A percentile compares a stretch with the other conserved stretches of the same genome.
Conservation (phyloP, 352 stramenopile genomes). For the Globisporangium canariense region DNA sequence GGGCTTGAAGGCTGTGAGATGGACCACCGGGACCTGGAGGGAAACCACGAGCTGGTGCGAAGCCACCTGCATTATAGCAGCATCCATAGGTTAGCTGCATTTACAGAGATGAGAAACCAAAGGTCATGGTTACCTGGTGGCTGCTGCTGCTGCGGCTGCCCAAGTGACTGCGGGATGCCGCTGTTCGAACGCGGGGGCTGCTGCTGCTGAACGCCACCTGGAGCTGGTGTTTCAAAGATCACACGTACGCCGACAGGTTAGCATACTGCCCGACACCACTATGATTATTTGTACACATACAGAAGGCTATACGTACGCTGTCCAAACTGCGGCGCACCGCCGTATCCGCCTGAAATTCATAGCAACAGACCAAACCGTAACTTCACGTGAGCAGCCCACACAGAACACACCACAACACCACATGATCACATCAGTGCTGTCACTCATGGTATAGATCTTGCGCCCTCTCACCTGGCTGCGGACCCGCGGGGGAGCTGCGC, state of each 20-base stretch:
- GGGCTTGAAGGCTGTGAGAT: slow-evolving; percentile 16
- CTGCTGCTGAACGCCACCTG: slow-evolving; percentile 24
- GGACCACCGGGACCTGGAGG: slow-evolving; percentile 5
- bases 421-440: neutral
- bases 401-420: neutral
- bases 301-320: slow-evolving; percentile 9
- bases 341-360: slow-evolving; percentile 7
- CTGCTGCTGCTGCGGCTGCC: slow-evolving; percentile 13
- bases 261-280: neutral
- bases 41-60: slow-evolving; percentile 17
- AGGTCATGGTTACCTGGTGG: slow-evolving; percentile 5
- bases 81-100: neutral
- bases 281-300: neutral
- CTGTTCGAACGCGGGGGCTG: slow-evolving; percentile 33
- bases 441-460: no score
- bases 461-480: slow-evolving; percentile 5
- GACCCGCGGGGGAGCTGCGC: slow-evolving; percentile 11
- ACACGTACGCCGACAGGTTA: neutral
- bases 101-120: neutral
- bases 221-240: slow-evolving; percentile 13
- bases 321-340: slow-evolving; percentile 16
- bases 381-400: neutral
- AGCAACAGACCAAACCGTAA: neutral
- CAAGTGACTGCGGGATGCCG: slow-evolving; percentile 13
- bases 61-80: slow-evolving; percentile 3